Base-by-base conservation (phyloP, 768 basidiomycete genomes). In the Lentinula detonsa region DNA sequence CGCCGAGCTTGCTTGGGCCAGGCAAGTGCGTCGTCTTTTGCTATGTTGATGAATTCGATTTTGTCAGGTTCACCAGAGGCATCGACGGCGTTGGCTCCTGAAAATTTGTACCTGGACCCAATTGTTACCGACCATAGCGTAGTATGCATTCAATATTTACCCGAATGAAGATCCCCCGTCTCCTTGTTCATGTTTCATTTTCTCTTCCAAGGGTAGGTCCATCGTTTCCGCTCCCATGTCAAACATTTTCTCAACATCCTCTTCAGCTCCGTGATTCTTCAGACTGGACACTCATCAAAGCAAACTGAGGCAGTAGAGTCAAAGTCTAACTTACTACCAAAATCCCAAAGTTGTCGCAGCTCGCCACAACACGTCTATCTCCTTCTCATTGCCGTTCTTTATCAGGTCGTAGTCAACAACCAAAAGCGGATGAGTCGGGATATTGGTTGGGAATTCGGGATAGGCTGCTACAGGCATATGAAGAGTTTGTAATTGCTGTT, bases 271-370 rank as follows among this genome's bases (percentile, higher is more conserved):
- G 60, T 80, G 76, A 64, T 80, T 77, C 65, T 75, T 75, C 37
- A 81, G 61, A 62, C 78, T 78, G 49, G 7, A 35, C 46, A 48
- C 16, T 33, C 45, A 40, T 28, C 21, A 50, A 8, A 5, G 0
- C 5, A 35, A 10, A 35, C 53, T 7, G 11, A 31, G 6, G 13
- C 18, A n/a, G 18, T 33, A 28, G 4, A 15, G 15, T 21, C 40
- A 8, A 35, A 33, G 39, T 15, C 46, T 1, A 51, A 76, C 78
- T 65, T 63, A 78, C 76, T 80, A 81, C 76, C 80, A 82, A 65
- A 81, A 82, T 5, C 81, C 80, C n/a, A 78, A 69, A 34, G 71
- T 67, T 0, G 75, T 79, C 37, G 74, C 76, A 1, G 79, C 80
- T 18, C 69, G 64, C 75, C 75, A 80, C 5, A 82, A 71, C 23